A percentile compares a stretch with the other conserved stretches of the same genome.
phyloP scores from a whole-genome alignment of 148 eudicot species.

The Talinum fruticosum region DNA sequence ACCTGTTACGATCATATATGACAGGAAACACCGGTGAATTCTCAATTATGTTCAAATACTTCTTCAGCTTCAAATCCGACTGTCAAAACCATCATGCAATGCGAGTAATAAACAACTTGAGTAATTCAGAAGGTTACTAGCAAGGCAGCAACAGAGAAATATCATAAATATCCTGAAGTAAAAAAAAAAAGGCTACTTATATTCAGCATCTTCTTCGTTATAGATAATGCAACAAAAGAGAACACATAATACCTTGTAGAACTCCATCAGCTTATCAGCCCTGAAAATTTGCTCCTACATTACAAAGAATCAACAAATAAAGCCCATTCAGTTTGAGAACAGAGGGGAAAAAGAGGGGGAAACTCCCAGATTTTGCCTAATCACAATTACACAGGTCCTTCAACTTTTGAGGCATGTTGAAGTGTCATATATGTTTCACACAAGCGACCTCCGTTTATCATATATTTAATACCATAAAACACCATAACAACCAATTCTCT shows the following conservation, averaged over 20 bases:
- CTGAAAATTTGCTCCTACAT: constrained; percentile 63
- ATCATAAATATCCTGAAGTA: not conserved
- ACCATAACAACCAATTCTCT: not conserved
- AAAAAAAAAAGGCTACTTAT: not conserved
- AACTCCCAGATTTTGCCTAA: not conserved
- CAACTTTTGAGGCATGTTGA: not conserved
- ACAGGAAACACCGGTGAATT: constrained; percentile 84
- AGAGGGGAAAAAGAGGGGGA: not conserved
- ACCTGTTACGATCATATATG: constrained; percentile 81
- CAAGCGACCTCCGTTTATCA: not conserved
- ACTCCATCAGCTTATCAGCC: constrained; percentile 93
- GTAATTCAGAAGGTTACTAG: not conserved
- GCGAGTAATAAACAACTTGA: not conserved
- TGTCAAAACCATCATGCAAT: constrained; percentile 33
- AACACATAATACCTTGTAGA: constrained; percentile 60
- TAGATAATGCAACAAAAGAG: not conserved
- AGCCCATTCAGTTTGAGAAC: not conserved
- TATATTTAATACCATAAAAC: not conserved
- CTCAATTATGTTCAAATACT: constrained; percentile 88
- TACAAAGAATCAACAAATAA: constrained; percentile 3
- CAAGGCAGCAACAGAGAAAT: not conserved
- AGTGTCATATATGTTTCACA: not conserved
- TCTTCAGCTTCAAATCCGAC: constrained; percentile 96
- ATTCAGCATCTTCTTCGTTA: not conserved
- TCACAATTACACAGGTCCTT: not conserved